phyloP scores from a whole-genome alignment of 2,329 filamentous ascomycete genomes.

The Sporothrix schenckii region DNA sequence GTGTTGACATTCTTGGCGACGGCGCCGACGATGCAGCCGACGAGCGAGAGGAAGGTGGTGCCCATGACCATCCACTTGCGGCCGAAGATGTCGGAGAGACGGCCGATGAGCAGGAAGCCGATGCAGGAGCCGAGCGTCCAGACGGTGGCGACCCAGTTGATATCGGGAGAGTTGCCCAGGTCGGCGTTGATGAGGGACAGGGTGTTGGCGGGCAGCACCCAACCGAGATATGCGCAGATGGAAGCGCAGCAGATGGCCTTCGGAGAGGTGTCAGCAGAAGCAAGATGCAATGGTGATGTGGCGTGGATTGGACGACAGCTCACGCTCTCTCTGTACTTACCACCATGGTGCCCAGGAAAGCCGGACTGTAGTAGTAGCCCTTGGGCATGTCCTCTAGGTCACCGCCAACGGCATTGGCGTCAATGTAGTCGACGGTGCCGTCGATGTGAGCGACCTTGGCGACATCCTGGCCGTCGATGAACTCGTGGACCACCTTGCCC shows the following conservation, averaged over 20 bases:
- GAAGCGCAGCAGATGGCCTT: slow-evolving; percentile 45
- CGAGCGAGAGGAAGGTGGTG: slow-evolving; percentile 42
- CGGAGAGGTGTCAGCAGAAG: not conserved
- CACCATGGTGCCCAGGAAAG: slow-evolving; percentile 48
- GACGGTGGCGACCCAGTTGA: slow-evolving; percentile 44
- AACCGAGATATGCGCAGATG: slow-evolving; percentile 44
- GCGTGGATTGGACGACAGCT: not conserved
- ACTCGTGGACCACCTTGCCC: slow-evolving; percentile 23
- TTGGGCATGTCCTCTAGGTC: slow-evolving; percentile 46
- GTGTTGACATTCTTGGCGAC: slow-evolving; percentile 43
- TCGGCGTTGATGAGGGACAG: slow-evolving; percentile 44
- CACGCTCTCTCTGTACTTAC: not conserved
- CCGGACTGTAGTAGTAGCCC: slow-evolving; percentile 47
- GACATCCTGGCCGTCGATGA: slow-evolving; percentile 37
- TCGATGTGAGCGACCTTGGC: slow-evolving; percentile 46
- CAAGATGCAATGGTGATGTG: not conserved
- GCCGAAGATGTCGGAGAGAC: slow-evolving; percentile 50
- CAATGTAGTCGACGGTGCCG: slow-evolving; percentile 49
- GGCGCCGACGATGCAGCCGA: slow-evolving; percentile 47
- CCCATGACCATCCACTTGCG: slow-evolving; percentile 48
- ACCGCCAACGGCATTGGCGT: slow-evolving; percentile 49
- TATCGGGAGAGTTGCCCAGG: slow-evolving; percentile 42
- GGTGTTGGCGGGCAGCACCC: slow-evolving; percentile 45
- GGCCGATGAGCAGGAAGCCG: slow-evolving; percentile 48
- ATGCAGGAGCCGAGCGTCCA: slow-evolving; percentile 48